Evolutionary conservation across 805 yeast genomes (phyloP).

Genomic region (Kuraishia cidri): DNA sequence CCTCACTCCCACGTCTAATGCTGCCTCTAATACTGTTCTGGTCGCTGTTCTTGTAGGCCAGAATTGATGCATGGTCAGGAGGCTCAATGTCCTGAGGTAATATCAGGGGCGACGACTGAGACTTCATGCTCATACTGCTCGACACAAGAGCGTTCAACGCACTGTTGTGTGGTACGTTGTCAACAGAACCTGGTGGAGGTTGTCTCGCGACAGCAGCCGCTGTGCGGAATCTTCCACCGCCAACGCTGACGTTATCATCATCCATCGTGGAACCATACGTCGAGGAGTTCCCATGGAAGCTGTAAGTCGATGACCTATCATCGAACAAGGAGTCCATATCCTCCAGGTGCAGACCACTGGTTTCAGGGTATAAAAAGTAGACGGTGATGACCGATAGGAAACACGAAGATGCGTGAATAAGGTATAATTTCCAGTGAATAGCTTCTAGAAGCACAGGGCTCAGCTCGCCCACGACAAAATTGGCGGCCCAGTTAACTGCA

Average conservation of each 20-base stretch:
- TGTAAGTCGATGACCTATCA: constrained; percentile 30
- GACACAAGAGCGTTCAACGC: constrained; percentile 1
- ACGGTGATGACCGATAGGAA: constrained; percentile 66
- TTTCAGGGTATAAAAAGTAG: constrained; percentile 73
- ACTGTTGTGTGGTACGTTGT: neutral
- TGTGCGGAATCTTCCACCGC: constrained; percentile 1
- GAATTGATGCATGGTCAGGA: constrained; percentile 24
- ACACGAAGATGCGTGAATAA: constrained; percentile 77
- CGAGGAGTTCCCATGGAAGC: constrained; percentile 2
- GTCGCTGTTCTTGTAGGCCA: constrained; percentile 23
- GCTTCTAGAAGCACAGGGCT: constrained; percentile 76
- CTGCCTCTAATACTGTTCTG: constrained; percentile 25
- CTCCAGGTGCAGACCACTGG: constrained; percentile 80
- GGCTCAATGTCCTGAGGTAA: constrained; percentile 22
- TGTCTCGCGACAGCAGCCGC: constrained; percentile 4
- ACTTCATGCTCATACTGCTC: constrained; percentile 2
- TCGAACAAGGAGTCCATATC: constrained; percentile 91
- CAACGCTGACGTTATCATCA: constrained; percentile 2
- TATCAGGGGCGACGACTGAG: constrained; percentile 9
- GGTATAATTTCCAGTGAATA: constrained; percentile 73
- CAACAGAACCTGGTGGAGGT: neutral
- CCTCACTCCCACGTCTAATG: constrained; percentile 32
- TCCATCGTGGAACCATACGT: constrained; percentile 4
- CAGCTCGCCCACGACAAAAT: constrained; percentile 86
- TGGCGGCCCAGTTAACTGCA: constrained; percentile 89